Evolutionary conservation across 306 rosid genomes (phyloP).

Genomic region (Prunus mongolica): DNA sequence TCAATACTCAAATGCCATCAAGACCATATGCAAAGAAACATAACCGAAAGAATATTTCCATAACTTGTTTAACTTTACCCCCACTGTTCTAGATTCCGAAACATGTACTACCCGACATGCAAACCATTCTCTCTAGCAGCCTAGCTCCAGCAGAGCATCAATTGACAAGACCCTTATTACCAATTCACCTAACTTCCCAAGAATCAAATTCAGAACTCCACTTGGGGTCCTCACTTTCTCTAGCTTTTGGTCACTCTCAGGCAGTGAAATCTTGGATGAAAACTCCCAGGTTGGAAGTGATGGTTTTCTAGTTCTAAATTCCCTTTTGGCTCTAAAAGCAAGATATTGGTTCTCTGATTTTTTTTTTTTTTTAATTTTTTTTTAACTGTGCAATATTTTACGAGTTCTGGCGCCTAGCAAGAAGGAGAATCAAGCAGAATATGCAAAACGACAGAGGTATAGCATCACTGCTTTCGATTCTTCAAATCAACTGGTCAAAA

Average conservation of each 20-base stretch:
- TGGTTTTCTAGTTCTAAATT: conserved; percentile 24
- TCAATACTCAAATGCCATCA: conserved; percentile 41
- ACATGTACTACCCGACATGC: conserved; percentile 39
- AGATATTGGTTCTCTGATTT: conserved; percentile 21
- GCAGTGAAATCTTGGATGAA: conserved; percentile 23
- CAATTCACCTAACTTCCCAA: conserved; percentile 27
- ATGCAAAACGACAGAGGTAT: conserved; percentile 25
- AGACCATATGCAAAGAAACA: conserved; percentile 24
- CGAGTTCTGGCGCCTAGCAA: conserved; percentile 21
- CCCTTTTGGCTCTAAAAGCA: conserved; percentile 57
- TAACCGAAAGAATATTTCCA: conserved; percentile 23
- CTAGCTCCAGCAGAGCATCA: conserved; percentile 12
- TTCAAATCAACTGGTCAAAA: conserved; percentile 52
- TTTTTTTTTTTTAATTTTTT: too few species aligned
- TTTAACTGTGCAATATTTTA: background rate
- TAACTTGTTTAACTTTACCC: conserved; percentile 19
- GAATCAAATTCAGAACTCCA: conserved; percentile 9
- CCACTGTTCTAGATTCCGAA: conserved; percentile 35
- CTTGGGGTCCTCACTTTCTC: conserved; percentile 26
- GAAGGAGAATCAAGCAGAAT: conserved; percentile 22
- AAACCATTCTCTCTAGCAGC: conserved; percentile 25
- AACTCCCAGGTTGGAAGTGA: conserved; percentile 28
- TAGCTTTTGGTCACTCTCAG: background rate
- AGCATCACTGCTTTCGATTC: conserved; percentile 33
- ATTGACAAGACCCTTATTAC: conserved; percentile 43